These are phyloP conservation scores for Sindora glabra DNA, from an alignment of 306 rosid genomes.

Conservation along the genomic window DNA sequence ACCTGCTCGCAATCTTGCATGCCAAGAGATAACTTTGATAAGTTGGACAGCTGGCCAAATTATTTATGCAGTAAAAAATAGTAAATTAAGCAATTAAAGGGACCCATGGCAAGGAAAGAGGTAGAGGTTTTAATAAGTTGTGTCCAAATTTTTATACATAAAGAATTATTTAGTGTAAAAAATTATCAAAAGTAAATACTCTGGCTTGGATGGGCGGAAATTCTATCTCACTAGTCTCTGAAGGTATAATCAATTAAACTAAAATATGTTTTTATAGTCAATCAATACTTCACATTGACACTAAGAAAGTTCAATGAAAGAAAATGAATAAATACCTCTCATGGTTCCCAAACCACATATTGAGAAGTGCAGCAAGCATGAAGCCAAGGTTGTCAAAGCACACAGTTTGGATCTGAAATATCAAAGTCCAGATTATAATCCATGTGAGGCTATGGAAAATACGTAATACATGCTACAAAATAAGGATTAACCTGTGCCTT, in stretches of 20 bases:
- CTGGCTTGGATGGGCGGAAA: too few species aligned
- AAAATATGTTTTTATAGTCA: neutral
- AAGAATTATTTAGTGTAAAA: too few species aligned
- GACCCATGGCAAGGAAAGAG: neutral
- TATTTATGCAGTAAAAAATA: neutral
- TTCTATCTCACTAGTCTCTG: neutral
- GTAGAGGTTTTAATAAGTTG: too few species aligned
- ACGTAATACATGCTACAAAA: neutral
- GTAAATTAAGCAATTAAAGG: neutral
- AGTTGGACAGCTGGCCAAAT: slow-evolving; percentile 26
- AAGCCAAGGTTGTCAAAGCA: slow-evolving; percentile 95
- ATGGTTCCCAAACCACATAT: slow-evolving; percentile 45
- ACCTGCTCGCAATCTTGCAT: slow-evolving; percentile 53
- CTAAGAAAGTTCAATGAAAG: neutral
- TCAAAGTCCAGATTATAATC: neutral
- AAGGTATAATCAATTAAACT: neutral
- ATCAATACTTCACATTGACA: neutral
- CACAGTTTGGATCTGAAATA: slow-evolving; percentile 84
- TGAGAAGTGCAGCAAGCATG: slow-evolving; percentile 64
- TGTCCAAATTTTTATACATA: too few species aligned
- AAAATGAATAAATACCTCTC: slow-evolving; percentile 43
- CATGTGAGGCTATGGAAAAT: neutral
- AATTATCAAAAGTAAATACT: neutral
- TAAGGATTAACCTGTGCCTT: slow-evolving; percentile 72
- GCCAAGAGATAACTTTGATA: slow-evolving; percentile 1